Evolutionary conservation across 2,329 filamentous ascomycete genomes (phyloP), one percentile per base, ranked within the genome.

Genomic region (Paraconiothyrium brasiliense): DNA sequence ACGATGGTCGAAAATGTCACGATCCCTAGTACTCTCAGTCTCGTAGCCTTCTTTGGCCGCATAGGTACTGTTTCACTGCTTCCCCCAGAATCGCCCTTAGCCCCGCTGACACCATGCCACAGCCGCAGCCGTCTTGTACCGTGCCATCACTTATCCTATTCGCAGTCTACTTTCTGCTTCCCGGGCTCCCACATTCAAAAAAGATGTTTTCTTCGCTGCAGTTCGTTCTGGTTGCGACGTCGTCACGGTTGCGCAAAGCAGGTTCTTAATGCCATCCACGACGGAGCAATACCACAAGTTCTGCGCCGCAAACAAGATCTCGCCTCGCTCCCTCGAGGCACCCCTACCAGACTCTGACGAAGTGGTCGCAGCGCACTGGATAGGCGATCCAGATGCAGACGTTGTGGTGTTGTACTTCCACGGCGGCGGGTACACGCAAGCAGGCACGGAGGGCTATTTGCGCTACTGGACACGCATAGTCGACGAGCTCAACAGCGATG

Each of bases 401-500:
- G 20, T 22, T 11, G 20, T 47, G 2, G 44, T 47, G 20, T 16
- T 47, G 24, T 47, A 47, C 22, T 47, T 47, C 44, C 44, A 47
- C 24, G 70, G 71, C 2, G 70, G 71, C n/a, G 70, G 64, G 3
- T 72, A 71, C 55, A 66, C 66, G n/a, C 65, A 67, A 41, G 58
- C 65, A 24, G 58, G 58, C 11, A 24, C 22, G 59, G 55, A 6
- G 24, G 20, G 7, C 5, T 64, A 54, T 67, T 55, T 27, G 34
- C 54, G 4, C 8, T 27, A 22, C 24, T 30, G 20, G 22, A 30
- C 20, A 11, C 20, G 20, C 11, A 24, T 13, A 11, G 44, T 24
- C 10, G 20, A 27, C 67, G 63, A 34, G 61, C 67, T 52, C 60
- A 50, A 64, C 14, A 27, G 37, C 68, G 32, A 46, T 37, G 16